phyloP scores from a whole-genome alignment of 2,329 filamentous ascomycete genomes.

The Microcyclospora pomicola region DNA sequence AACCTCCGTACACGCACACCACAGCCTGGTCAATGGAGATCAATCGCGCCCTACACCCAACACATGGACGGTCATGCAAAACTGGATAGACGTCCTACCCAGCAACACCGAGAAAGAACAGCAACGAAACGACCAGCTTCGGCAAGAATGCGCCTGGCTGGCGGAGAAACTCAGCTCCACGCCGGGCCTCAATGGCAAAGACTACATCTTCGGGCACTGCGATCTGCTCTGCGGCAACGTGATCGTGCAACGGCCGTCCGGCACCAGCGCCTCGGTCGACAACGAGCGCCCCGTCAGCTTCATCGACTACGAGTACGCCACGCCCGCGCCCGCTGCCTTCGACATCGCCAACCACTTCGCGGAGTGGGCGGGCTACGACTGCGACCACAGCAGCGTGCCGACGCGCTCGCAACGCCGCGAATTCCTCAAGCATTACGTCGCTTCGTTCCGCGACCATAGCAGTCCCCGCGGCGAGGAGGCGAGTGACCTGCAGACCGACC shows the following conservation, averaged over 20 bases:
- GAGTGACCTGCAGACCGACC: conserved; percentile 42
- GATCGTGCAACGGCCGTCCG: conserved; percentile 49
- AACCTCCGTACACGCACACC: not conserved
- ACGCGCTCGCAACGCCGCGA: conserved; percentile 60
- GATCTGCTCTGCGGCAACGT: conserved; percentile 94
- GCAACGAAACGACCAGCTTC: conserved; percentile 52
- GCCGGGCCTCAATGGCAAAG: conserved; percentile 58
- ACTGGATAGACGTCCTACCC: conserved; percentile 83
- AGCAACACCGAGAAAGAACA: conserved; percentile 55
- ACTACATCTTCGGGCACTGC: conserved; percentile 89
- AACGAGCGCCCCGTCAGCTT: conserved; percentile 48
- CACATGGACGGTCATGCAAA: conserved; percentile 89
- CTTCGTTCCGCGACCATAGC: conserved; percentile 45
- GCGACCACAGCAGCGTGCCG: conserved; percentile 73
- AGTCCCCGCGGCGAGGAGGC: conserved; percentile 3
- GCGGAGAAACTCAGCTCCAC: conserved; percentile 60
- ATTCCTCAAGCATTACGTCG: conserved; percentile 75
- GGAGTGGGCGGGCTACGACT: conserved; percentile 95
- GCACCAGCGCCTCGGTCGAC: conserved; percentile 16
- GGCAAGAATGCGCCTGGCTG: conserved; percentile 59
- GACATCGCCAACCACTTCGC: conserved; percentile 97
- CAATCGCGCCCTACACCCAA: conserved; percentile 63
- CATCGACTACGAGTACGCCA: conserved; percentile 98
- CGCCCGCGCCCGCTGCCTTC: conserved; percentile 85
- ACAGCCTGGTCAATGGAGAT: conserved; percentile 9